Evolutionary conservation across 306 rosid genomes (phyloP), one percentile per base, ranked within the genome.

Genomic region (Fagus crenata): DNA sequence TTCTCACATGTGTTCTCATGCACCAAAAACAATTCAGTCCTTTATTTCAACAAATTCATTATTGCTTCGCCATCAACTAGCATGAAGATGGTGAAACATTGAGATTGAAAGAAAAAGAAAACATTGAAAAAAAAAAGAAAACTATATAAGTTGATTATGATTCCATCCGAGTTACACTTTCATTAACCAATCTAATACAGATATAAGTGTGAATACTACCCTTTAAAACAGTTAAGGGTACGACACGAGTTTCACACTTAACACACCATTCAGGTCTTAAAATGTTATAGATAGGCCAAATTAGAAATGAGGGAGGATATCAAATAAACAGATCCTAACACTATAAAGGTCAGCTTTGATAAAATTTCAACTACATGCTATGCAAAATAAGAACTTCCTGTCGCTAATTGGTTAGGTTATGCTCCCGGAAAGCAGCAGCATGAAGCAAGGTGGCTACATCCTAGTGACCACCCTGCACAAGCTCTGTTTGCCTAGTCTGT

Each of bases 361-460:
- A 75, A 69, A 81, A 81, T 69, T 78, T 84, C 72, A 85, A 79
- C 93, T 87, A 88, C 86, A 84, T 46, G 83, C 93, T 90, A 87
- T 71, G 84, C 80, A 77, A 85, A 85, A 81, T 80, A 78, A 61
- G 85, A 78, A 55, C 63, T 54, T 39, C 69, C 88, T 89, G 89
- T 88, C 77, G 86, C 93, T 92, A 84, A 72, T 71, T 77, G 83
- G 97, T 92, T 92, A 88, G 97, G 82, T 87, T 88, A 89, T 85
- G 85, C 83, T 85, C 85, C 83, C 69, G 77, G 72, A 72, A 74
- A 46, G 84, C 69, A 28, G 84, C 69, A 28, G 78, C 81, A 79
- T 65, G 78, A 55, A 65, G 82, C 77, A 15, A 63, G 85, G 87
- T 78, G 71, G 76, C 83, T 82, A 67, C 75, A 81, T 84, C 85